Evolutionary conservation across 164 flowering plant genomes (phyloP).

Genomic region (Vitis rotundifolia): DNA sequence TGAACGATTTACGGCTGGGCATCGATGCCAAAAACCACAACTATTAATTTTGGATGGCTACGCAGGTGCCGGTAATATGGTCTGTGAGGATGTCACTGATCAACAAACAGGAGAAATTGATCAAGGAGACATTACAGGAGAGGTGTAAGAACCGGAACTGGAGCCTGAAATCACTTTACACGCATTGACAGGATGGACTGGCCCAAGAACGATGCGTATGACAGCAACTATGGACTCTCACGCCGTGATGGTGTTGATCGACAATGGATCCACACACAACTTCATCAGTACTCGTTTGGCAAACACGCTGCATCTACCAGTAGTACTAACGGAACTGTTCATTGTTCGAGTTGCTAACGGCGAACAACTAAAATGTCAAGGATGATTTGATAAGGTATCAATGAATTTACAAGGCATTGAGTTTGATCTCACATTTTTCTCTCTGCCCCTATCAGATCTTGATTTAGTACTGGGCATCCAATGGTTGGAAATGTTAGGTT

Average conservation of each 20-base stretch:
- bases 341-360: neutral
- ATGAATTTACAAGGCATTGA: neutral
- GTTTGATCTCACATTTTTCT: neutral
- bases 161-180: too few species aligned
- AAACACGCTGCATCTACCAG: neutral
- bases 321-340: neutral
- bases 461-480: too few species aligned
- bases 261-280: conserved; percentile 12
- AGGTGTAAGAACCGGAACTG: too few species aligned
- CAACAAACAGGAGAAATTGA: too few species aligned
- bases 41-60: too few species aligned
- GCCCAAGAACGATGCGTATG: neutral
- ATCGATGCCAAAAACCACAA: too few species aligned
- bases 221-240: neutral
- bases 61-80: too few species aligned
- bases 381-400: neutral
- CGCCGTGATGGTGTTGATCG: neutral
- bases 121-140: too few species aligned
- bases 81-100: too few species aligned
- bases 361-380: neutral
- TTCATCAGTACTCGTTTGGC: neutral
- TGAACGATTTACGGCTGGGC: too few species aligned
- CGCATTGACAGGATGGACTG: neutral
- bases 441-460: neutral
- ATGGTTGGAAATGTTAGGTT: too few species aligned